These are phyloP conservation scores for Pseudogymnoascus destructans DNA, from an alignment of 2,329 filamentous ascomycete genomes.

Conservation along the genomic window DNA sequence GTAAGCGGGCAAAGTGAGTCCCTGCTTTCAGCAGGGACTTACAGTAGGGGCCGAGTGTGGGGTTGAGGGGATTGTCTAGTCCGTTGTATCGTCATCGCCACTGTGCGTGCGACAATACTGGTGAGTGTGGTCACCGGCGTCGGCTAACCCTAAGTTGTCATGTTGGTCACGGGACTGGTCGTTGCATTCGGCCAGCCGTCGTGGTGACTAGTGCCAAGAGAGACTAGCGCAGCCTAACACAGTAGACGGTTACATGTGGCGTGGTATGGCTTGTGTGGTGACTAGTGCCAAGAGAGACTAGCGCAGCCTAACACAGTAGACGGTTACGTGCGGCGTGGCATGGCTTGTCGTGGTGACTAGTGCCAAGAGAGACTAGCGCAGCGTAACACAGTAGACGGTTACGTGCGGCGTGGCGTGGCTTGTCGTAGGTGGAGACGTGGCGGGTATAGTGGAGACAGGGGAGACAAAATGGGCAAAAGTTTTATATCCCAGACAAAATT, in stretches of 20 bases:
- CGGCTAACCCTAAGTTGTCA: neutral
- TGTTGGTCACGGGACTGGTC: neutral
- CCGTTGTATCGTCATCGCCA: neutral
- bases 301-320: neutral
- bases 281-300: neutral
- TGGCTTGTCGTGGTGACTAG: neutral
- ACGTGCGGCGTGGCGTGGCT: conserved; percentile 3
- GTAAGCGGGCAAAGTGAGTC: neutral
- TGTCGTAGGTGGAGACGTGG: neutral
- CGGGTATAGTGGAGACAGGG: neutral
- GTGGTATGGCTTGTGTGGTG: neutral
- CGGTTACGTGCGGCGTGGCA: conserved; percentile 6
- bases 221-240: neutral
- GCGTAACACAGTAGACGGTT: neutral
- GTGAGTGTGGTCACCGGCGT: neutral
- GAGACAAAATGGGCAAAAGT: neutral
- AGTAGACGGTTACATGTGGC: neutral
- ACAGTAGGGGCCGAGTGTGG: conserved; percentile 3
- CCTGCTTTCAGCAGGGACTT: neutral
- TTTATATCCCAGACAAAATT: too few species aligned
- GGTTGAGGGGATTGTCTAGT: conserved; percentile 3
- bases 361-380: neutral
- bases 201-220: neutral
- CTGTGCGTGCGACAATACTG: neutral
- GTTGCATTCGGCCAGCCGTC: neutral